These are phyloP conservation scores for Rasamsonia emersonii DNA, from an alignment of 2,329 filamentous ascomycete genomes.

Conservation along the genomic window DNA sequence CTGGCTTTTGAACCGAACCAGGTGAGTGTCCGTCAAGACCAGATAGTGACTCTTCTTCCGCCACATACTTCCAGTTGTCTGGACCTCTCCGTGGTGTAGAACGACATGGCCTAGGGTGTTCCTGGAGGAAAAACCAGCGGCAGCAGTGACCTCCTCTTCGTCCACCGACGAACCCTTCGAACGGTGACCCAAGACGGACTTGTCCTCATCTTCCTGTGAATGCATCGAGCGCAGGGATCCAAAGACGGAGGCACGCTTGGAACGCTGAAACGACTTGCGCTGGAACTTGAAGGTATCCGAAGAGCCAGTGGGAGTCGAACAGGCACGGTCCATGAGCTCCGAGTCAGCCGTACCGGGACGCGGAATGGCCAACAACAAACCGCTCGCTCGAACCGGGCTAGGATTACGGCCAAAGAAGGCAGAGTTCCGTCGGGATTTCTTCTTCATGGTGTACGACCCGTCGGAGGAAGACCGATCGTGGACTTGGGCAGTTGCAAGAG, in stretches of 20 bases:
- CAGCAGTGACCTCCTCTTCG: conserved; percentile 32
- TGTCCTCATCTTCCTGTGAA: conserved; percentile 45
- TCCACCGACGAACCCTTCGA: conserved; percentile 43
- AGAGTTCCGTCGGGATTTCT: conserved; percentile 29
- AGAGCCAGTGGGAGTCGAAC: conserved; percentile 13
- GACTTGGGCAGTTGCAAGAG: conserved; percentile 13
- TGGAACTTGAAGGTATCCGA: conserved; percentile 26
- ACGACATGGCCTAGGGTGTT: conserved; percentile 40
- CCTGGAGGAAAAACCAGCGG: conserved; percentile 15
- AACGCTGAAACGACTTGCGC: conserved; percentile 37
- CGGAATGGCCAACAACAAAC: conserved; percentile 12
- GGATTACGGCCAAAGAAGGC: conserved; percentile 28
- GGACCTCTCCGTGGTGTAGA: conserved; percentile 60
- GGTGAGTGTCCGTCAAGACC: conserved; percentile 60
- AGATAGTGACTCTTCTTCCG: conserved; percentile 65
- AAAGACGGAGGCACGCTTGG: conserved; percentile 47
- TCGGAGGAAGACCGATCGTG: conserved; percentile 32
- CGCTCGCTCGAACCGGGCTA: conserved; percentile 16
- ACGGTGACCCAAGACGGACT: conserved; percentile 37
- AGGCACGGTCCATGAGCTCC: conserved; percentile 16
- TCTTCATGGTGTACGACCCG: conserved; percentile 24
- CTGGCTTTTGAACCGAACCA: conserved; percentile 61
- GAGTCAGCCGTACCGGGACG: conserved; percentile 22
- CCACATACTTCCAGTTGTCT: conserved; percentile 61
- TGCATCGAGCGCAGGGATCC: conserved; percentile 49